Evolutionary conservation across 352 stramenopile species (phyloP).

Genomic region (Peronospora destructor): DNA sequence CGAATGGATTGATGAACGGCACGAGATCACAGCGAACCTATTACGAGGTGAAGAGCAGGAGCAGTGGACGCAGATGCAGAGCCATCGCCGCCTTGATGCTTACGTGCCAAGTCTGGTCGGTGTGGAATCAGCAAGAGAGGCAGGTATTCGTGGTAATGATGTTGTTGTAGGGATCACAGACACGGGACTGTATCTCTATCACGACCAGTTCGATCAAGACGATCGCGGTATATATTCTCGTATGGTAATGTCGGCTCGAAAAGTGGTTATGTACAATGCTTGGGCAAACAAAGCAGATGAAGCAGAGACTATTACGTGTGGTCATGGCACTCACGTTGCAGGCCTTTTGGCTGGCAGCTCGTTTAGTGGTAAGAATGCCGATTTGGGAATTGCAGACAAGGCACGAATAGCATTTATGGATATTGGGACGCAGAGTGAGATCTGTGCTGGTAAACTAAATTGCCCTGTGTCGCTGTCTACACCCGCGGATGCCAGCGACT

Average conservation of each 20-base stretch:
- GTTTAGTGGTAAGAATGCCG: constrained; percentile 40
- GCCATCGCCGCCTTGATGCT: constrained; percentile 46
- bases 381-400: constrained; percentile 67
- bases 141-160: constrained; percentile 61
- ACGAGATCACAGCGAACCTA: constrained; percentile 30
- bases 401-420: constrained; percentile 90
- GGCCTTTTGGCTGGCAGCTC: constrained; percentile 76
- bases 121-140: constrained; percentile 45
- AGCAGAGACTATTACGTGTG: constrained; percentile 58
- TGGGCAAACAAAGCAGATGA: constrained; percentile 66
- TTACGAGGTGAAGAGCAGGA: constrained; percentile 24
- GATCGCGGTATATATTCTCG: constrained; percentile 42
- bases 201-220: constrained; percentile 77
- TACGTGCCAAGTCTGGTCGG: constrained; percentile 58
- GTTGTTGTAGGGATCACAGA: constrained; percentile 80
- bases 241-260: constrained; percentile 40
- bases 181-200: constrained; percentile 71
- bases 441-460: constrained; percentile 39
- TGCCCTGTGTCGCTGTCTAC: constrained; percentile 58
- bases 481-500: constrained; percentile 47
- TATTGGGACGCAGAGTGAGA: constrained; percentile 54
- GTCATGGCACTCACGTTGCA: constrained; percentile 85
- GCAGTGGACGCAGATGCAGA: constrained; percentile 23
- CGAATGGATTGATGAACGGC: constrained; percentile 55
- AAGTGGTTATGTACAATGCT: constrained; percentile 76